Evolutionary conservation across 805 yeast genomes (phyloP), one percentile per base, ranked within the genome.

Genomic region (Barnettozyma pratensis): DNA sequence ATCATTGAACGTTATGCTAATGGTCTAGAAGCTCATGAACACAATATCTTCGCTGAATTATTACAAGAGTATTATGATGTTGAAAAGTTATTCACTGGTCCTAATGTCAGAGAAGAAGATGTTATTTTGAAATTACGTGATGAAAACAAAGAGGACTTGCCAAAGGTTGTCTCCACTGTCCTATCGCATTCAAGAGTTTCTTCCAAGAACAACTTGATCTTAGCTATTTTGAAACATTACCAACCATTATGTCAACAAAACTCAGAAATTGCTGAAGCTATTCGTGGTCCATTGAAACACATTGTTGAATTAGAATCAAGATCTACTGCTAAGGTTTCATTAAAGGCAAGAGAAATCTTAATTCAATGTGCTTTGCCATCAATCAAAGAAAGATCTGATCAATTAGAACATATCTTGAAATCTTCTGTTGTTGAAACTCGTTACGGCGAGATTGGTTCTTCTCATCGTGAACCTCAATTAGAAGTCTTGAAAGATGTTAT

Each of bases 331-430:
- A 92, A 91, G 74, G 97, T 92, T 44, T 88, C 96, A 29, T 75
- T 94, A 63, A 90, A 88, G 69, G 97, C 98, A 2, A 83, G 98
- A 66, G 99, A 95, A 71, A 86, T 95, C 51, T 79, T 94, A 61
- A 94, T 94, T 61, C 96, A 91, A 75, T 94, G 97, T 67, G 89
- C 98, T 31, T 76, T 94, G 71, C 99, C 99, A 37, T 90, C 98
- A 4, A 84, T 90, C 54, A 83, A 87, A 68, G 99, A 94, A 71
- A 83, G 98, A 73, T 85, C 96, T 32, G 97, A 92, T 67, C 99
- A 95, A 73, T 79, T 94, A 64, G 98, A 95, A 73, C 97, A 92
- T 67, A 94, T 94, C 60, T 77, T 94, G 69, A 83, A 89, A 68
- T 81, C 95, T 8, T 83, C 97, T 36, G 98, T 94, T 43, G 87